Conservation (phyloP, 257 asterid genomes). For the Schizonepeta tenuifolia region DNA sequence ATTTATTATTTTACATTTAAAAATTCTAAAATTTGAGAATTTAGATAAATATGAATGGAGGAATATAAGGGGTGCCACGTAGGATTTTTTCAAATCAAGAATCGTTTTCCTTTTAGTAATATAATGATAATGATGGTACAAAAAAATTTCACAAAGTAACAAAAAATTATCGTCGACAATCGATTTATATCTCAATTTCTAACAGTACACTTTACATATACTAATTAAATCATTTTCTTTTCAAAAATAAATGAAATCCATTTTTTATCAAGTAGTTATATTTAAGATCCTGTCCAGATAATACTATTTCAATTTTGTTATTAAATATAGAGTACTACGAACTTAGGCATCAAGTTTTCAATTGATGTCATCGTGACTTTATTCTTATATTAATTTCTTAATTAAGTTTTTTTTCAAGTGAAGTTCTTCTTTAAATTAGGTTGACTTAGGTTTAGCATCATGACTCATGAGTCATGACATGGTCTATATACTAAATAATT, state of each 20-base stretch:
- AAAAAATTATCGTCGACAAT: not conserved
- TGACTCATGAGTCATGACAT: conserved; percentile 13
- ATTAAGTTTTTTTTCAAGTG: too few relatives aligned
- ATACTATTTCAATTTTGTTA: not conserved
- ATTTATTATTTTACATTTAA: too few relatives aligned
- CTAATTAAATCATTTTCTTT: too few relatives aligned
- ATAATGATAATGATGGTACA: too few relatives aligned
- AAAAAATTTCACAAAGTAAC: not conserved
- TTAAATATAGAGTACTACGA: not conserved
- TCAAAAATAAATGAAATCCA: too few relatives aligned
- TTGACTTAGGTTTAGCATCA: conserved; percentile 24
- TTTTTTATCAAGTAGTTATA: too few relatives aligned
- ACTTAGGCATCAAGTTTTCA: not conserved
- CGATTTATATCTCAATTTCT: not conserved
- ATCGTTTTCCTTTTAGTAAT: too few relatives aligned
- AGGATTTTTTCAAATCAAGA: too few relatives aligned
- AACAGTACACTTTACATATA: too few relatives aligned
- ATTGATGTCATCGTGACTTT: conserved; percentile 12
- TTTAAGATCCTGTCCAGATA: conserved; percentile 13
- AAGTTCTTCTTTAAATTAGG: not conserved
- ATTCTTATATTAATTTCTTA: not conserved
- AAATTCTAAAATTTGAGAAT: too few relatives aligned
- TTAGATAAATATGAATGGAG: too few relatives aligned
- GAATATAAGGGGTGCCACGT: too few relatives aligned
- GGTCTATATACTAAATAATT: conserved; percentile 10